phyloP scores from a whole-genome alignment of 73 alveolate species.

The Blepharisma stoltei region DNA sequence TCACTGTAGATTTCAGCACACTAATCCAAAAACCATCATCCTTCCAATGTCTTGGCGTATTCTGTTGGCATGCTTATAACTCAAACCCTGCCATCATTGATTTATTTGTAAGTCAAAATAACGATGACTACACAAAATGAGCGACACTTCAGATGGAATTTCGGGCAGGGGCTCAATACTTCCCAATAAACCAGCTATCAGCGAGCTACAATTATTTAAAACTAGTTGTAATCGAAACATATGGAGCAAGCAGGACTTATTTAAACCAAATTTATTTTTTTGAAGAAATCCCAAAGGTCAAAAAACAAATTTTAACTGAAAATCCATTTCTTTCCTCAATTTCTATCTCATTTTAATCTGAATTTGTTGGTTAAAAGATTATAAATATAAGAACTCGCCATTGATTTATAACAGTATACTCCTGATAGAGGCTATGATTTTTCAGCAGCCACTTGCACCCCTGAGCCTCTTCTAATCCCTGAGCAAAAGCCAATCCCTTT shows the following conservation, averaged over 20 bases:
- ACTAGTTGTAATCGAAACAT: conserved; percentile 48
- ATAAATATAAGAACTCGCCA: too few species aligned
- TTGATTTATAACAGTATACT: too few species aligned
- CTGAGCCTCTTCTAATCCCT: too few species aligned
- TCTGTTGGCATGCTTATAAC: conserved; percentile 60
- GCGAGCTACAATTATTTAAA: conserved; percentile 38
- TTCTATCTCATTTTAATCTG: too few species aligned
- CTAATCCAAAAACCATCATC: conserved; percentile 42
- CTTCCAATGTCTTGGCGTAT: conserved; percentile 52
- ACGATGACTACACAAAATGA: conserved; percentile 45
- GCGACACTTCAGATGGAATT: conserved; percentile 45
- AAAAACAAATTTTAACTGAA: background rate
- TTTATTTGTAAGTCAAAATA: conserved; percentile 36
- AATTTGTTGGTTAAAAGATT: too few species aligned
- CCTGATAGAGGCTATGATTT: too few species aligned
- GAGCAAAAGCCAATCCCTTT: too few species aligned
- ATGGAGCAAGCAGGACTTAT: conserved; percentile 57
- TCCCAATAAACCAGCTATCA: conserved; percentile 51
- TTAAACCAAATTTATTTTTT: conserved; percentile 41
- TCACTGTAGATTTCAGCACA: conserved; percentile 42
- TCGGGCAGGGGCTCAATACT: conserved; percentile 44
- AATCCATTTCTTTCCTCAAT: too few species aligned
- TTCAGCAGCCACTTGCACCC: too few species aligned
- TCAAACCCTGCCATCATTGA: conserved; percentile 57
- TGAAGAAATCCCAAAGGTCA: conserved; percentile 36